Base-by-base conservation (phyloP, 257 asterid species). In the Solanum acaule region DNA sequence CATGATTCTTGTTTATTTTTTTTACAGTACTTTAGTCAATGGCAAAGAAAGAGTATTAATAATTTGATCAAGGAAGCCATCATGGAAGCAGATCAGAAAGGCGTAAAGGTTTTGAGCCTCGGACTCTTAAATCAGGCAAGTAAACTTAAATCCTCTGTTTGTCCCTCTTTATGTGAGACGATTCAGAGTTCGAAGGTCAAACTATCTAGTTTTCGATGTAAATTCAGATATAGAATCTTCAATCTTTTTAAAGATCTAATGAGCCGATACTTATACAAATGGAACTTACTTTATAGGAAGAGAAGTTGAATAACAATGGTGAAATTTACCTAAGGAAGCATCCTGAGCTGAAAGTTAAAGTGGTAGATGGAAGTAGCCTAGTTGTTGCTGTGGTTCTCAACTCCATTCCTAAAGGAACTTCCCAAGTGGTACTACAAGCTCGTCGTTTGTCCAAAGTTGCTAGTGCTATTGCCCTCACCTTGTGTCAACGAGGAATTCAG, bases 101-200 rank as follows among this genome's bases (percentile, higher is more conserved):
- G 98, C 27, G 86, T 86, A 34, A 96, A 92, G 89, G 96, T 94
- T 65, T 85, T 96, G 88, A 95, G 93, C 87, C 92, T 96, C 4
- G 98, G 98, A 22, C 88, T 96, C 46, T 25, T 93, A 88, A 96
- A 96, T 85, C 97, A 96, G 94, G 98, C 90, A 91, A 91, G 93
- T 70, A 14, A 29, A 70, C 2, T 29, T 29, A 29, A 70, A 15
- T 31, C 0, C 77, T 29, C n/a, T 29, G 6, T 70, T 8, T 13
- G 23, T 15, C 77, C 77, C 38, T 14, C 77, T 70, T 29, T 29
- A 70, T 29, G 76, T 70, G 38, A 70, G 38, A 29, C 0, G 10
- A 70, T 70, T 14, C 23, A 1, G 75, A 70, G 76, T 70, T 70
- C 18, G 3, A 70, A 31, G 76, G 38, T 7, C 37, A 70, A 70